Conservation (phyloP, 2,329 filamentous ascomycete genomes). For the Fusarium falciforme region DNA sequence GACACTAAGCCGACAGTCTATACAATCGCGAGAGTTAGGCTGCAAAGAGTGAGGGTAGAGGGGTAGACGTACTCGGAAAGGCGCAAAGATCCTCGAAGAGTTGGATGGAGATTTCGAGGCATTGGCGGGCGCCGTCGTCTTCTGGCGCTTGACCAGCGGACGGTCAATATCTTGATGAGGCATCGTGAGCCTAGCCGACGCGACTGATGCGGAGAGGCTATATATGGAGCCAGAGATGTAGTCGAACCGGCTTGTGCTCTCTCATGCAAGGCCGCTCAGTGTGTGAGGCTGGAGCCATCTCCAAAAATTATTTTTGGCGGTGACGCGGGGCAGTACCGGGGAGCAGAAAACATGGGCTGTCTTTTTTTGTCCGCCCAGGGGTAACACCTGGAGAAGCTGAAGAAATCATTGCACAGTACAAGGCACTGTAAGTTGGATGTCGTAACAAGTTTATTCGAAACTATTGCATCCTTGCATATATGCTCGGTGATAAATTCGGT, state of each 20-base stretch:
- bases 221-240: conserved; percentile 21
- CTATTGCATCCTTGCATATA: not conserved
- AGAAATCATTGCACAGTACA: not conserved
- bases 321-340: conserved; percentile 36
- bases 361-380: not conserved
- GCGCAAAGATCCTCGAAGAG: conserved; percentile 88
- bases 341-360: not conserved
- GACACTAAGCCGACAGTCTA: conserved; percentile 95
- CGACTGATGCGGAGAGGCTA: conserved; percentile 5
- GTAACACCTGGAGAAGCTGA: not conserved
- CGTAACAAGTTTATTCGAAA: not conserved
- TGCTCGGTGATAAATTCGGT: not conserved
- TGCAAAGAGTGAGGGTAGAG: conserved; percentile 2
- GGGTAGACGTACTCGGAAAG: conserved; percentile 78
- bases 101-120: conserved; percentile 53
- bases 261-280: conserved; percentile 28
- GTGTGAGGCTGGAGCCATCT: conserved; percentile 36
- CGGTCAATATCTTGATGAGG: conserved; percentile 68
- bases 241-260: conserved; percentile 27
- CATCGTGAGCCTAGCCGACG: conserved; percentile 54
- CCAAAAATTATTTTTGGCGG: conserved; percentile 48
- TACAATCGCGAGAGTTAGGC: conserved; percentile 5
- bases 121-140: conserved; percentile 54
- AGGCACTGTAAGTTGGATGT: not conserved
- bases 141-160: conserved; percentile 82